Percentiles rank a stretch among this genome's conserved stretches.
phyloP scores from a whole-genome alignment of 768 basidiomycete species.

The Leccinum imitatum region DNA sequence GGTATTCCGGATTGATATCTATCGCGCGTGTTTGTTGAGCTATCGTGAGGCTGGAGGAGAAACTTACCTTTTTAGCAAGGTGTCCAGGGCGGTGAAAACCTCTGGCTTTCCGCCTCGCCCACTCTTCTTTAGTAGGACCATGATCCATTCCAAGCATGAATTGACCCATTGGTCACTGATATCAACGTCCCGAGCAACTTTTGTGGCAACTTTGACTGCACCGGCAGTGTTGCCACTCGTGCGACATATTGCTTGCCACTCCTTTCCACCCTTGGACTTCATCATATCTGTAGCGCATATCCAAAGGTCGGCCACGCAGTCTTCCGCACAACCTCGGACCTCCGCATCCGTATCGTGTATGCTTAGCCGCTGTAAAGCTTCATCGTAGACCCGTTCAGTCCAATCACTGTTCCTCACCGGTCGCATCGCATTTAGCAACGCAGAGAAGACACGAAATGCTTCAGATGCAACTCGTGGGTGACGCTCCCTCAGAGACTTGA shows the following conservation, averaged over 20 bases:
- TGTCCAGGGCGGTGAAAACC: constrained; percentile 74
- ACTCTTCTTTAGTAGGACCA: constrained; percentile 73
- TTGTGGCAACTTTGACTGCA: constrained; percentile 78
- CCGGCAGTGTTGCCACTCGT: constrained; percentile 68
- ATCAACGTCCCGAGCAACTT: constrained; percentile 74
- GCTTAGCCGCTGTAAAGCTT: constrained; percentile 66
- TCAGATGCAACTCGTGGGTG: constrained; percentile 89
- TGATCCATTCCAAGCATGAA: constrained; percentile 73
- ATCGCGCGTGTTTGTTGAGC: background rate
- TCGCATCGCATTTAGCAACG: constrained; percentile 72
- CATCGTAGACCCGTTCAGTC: constrained; percentile 71
- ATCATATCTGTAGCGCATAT: constrained; percentile 78
- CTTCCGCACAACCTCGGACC: constrained; percentile 80
- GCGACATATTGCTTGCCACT: constrained; percentile 81
- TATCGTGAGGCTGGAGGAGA: background rate
- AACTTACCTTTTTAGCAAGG: constrained; percentile 63
- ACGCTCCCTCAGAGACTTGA: constrained; percentile 73
- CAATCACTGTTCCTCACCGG: constrained; percentile 66
- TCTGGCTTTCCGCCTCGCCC: constrained; percentile 77
- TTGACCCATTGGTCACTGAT: constrained; percentile 80
- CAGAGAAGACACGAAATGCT: constrained; percentile 83
- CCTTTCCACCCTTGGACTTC: constrained; percentile 58
- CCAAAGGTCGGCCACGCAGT: constrained; percentile 84
- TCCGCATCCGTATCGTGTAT: constrained; percentile 90
- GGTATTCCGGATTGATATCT: constrained; percentile 55